Evolutionary conservation across 441 rosid genomes (phyloP), one percentile per base, ranked within the genome.

Genomic region (Populus hybrid): DNA sequence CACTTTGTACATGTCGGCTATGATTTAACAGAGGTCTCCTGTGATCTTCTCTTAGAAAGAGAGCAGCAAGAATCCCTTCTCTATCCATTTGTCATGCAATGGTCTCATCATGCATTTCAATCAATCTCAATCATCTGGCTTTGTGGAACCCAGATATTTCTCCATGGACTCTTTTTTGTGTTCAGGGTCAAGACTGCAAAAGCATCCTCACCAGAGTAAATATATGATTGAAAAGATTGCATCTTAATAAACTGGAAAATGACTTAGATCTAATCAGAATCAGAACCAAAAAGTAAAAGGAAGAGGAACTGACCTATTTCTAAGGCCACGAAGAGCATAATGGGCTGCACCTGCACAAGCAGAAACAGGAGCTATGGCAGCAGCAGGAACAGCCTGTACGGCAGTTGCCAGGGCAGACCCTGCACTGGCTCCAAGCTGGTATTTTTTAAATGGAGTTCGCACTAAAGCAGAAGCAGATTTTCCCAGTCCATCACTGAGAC

Each of bases 151-250:
- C 83, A 90, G 84, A 86, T 96, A 94, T 83, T 96, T 96, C 88
- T 96, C 96, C 89, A 92, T 90, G 30, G 98, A 96, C 83, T 96
- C 98, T 83, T 91, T 91, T 82, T 94, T 96, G 85, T 81, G 99
- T 75, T 91, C 98, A 71, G 98, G 98, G 86, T 96, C 98, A 82
- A 96, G 99, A 87, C 99, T 96, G 94, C 79, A 83, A 80, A 71
- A 34, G 35, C 69, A 82, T 71, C 34, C 69, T 71, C 19, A 71
- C 30, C 77, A 75, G 7, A 76, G 53, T 83, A 40, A 76, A 79
- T 74, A 66, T 67, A 72, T 21, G 14, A 72, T 23, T 59, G 63
- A 73, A 32, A 69, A 19, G 53, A 65, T 21, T 11, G 61, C 36
- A 18, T 8, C 35, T 19, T 10, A 11, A 24, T 23, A 40, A 19